Percentiles rank a stretch among this genome's conserved stretches.
These are phyloP conservation scores for Globisporangium irregulare DNA, from an alignment of 352 stramenopile species.

Conservation along the genomic window DNA sequence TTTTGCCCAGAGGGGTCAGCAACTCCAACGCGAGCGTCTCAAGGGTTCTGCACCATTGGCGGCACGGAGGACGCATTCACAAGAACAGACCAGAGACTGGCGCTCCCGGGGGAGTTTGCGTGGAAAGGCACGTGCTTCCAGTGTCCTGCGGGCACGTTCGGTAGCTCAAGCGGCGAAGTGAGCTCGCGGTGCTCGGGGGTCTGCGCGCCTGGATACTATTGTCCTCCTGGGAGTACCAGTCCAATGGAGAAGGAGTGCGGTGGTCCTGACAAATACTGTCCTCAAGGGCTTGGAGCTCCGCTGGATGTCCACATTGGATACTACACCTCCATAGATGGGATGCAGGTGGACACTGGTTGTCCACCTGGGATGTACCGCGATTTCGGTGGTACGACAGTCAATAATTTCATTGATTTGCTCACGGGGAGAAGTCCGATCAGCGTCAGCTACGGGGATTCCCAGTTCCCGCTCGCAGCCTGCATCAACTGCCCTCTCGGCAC, in stretches of 20 bases:
- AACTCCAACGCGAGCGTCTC: conserved; percentile 9
- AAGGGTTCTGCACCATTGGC: conserved; percentile 35
- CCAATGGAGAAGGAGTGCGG: conserved; percentile 49
- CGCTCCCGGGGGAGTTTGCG: conserved; percentile 50
- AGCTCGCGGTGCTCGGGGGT: conserved; percentile 40
- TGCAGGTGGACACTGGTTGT: conserved; percentile 27
- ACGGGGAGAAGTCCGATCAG: conserved; percentile 40
- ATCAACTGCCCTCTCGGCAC: conserved; percentile 58
- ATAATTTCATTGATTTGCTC: conserved; percentile 37
- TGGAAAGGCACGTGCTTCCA: conserved; percentile 50
- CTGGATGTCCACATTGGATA: conserved; percentile 31
- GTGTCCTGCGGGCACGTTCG: conserved; percentile 68
- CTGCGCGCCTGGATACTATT: conserved; percentile 73
- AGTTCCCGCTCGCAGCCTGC: conserved; percentile 56
- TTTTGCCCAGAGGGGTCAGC: conserved; percentile 35
- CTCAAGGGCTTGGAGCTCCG: conserved; percentile 24
- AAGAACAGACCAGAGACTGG: conserved; percentile 28
- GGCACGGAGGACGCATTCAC: conserved; percentile 15
- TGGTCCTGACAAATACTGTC: conserved; percentile 44
- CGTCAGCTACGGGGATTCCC: conserved; percentile 59
- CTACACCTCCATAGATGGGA: conserved; percentile 44
- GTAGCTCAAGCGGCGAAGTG: conserved; percentile 35
- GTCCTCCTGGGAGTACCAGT: conserved; percentile 43
- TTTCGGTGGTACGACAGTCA: conserved; percentile 19
- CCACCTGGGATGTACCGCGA: conserved; percentile 32